Base-by-base conservation (phyloP, 306 rosid genomes). In the Comarum palustre region DNA sequence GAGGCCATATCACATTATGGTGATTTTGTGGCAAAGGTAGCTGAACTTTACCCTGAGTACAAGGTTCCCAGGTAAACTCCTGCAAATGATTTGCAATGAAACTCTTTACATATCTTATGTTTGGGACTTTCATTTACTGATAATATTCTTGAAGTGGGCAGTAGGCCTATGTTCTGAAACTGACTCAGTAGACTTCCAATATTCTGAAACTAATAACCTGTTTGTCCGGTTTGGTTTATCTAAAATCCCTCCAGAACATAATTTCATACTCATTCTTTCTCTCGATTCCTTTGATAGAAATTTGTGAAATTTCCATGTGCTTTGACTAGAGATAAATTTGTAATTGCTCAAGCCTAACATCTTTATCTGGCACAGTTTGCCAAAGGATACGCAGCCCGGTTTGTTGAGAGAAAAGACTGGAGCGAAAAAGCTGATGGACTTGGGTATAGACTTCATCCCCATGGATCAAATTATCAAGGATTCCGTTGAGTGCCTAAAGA, bases 401-500 rank as follows among this genome's bases (percentile, higher is more conserved):
- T 22, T 90, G 84, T 69, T 91, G 88, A 91, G 97, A 69, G 74
- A 81, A 60, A 84, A 84, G 69, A 84, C 84, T 60, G 96, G 85
- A 41, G 60, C 84, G 1, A 82, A 80, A 81, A 89, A 89, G 79
- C 85, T 93, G 62, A 82, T 87, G 75, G 90, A 84, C 74, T 54
- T 93, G 88, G 97, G 97, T 43, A 47, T 91, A 80, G 75, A 87
- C 19, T 91, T 93, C 86, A 88, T 80, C 71, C 92, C 94, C 27
- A 83, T 93, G 91, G 98, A 91, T 79, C 81, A 89, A 61, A 93
- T 94, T 39, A 88, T 93, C 75, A 89, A 80, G 96, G 97, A 94
- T 27, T 83, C 89, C 14, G 95, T 89, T 7, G 98, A 89, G 89
- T 67, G 89, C 70, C 78, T 93, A 59, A 89, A 87, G 90, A 87